Conservation (phyloP, 2,329 filamentous ascomycete species). For the Neonectria faginata region DNA sequence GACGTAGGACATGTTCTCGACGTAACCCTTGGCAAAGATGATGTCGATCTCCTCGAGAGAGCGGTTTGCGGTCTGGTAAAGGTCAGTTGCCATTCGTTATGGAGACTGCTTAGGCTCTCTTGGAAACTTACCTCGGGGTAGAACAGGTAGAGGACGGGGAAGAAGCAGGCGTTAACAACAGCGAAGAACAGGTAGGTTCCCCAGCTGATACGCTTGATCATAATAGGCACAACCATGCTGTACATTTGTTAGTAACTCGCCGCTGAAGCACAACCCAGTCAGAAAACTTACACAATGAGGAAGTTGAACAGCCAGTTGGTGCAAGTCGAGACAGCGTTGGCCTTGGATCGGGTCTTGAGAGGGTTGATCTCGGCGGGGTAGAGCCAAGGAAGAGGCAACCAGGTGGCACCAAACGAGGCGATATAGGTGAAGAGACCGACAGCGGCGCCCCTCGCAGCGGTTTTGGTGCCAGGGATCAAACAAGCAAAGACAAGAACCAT, state of each 20-base stretch:
- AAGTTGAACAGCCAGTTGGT: conserved; percentile 69
- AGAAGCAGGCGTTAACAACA: conserved; percentile 62
- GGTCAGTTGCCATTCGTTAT: conserved; percentile 5
- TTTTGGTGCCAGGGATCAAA: conserved; percentile 72
- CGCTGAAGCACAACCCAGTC: background rate
- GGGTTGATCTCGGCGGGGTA: conserved; percentile 67
- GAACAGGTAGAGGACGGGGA: conserved; percentile 63
- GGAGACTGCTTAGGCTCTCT: accelerated
- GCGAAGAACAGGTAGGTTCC: conserved; percentile 64
- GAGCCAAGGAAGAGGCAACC: conserved; percentile 72
- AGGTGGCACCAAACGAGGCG: conserved; percentile 74
- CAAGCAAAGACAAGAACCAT: conserved; percentile 72
- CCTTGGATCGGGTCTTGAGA: conserved; percentile 59
- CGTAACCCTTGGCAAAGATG: conserved; percentile 69
- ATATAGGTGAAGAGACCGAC: conserved; percentile 78
- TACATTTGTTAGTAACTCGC: background rate
- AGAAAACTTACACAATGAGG: conserved; percentile 55
- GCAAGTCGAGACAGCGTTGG: conserved; percentile 67
- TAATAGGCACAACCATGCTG: conserved; percentile 70
- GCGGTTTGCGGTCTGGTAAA: conserved; percentile 50
- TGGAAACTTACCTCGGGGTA: conserved; percentile 51
- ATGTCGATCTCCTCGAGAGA: conserved; percentile 68
- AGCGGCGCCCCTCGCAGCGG: conserved; percentile 74
- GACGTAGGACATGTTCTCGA: conserved; percentile 71
- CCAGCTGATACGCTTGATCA: conserved; percentile 69